Evolutionary conservation across 192 early-diverging fungal species (phyloP), one percentile per base, ranked within the genome.

Genomic region (Coemansia sp.): DNA sequence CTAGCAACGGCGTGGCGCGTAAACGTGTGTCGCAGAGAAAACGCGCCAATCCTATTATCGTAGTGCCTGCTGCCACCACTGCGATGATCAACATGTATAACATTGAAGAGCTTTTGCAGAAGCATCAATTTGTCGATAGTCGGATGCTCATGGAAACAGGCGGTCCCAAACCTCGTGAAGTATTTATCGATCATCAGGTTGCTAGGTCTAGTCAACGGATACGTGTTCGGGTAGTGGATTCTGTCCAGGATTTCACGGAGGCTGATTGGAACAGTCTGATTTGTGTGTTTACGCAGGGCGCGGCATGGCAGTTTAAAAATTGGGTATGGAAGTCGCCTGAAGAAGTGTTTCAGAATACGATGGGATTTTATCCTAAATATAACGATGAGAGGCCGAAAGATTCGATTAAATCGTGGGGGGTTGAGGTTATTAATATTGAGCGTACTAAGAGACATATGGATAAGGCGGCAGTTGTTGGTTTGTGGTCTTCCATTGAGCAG

Each of bases 271-370:
- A 90, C 66, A 86, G 91, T 22, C 88, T 98, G 4, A 91, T 93
- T 0, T 95, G 90, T 57, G 94, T 96, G 20, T 92, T 98, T 75
- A 89, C 90, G n/a, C 89, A 87, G 34, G 96, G 96, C 30, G 91
- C 90, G 42, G 85, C 86, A 30, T 98, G 96, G 96, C 94, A 96
- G 73, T 98, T 98, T 71, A 94, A 92, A 64, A 85, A 87, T 48
- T 98, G 94, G 92, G 90, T 87, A 63, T 96, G 91, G 87, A 84
- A 86, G 38, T 85, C 90, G 25, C 96, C 95, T 4, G 83, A 89
- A 29, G 88, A 93, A 61, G 76, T 97, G 10, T 98, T 98, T 76
- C 75, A 84, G 16, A 87, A 92, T 71, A 87, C 87, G 38, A 77
- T 88, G 51, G 90, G 90, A 10, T 83, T 91, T 25, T 78, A 83